Evolutionary conservation across 2,329 filamentous ascomycete species (phyloP).

Genomic region (Sporothrix brasiliensis): DNA sequence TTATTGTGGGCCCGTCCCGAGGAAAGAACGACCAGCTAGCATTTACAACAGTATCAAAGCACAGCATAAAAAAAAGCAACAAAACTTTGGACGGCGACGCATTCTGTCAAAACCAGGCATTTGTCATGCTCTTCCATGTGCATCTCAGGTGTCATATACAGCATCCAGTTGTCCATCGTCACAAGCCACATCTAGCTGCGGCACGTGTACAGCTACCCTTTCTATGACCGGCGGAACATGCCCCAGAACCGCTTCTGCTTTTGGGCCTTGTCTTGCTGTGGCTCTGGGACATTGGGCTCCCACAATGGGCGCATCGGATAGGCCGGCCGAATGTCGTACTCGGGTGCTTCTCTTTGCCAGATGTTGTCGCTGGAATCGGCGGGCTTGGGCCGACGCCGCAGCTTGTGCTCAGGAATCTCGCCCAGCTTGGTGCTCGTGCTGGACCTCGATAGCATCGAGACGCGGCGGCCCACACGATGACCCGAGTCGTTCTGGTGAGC

Average conservation of each 20-base stretch:
- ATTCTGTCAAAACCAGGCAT: not conserved
- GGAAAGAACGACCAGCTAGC: not conserved
- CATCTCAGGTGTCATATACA: not conserved
- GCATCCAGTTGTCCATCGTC: not conserved
- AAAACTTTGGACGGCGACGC: not conserved
- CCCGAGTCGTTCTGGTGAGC: not conserved
- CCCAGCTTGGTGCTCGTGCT: slow-evolving; percentile 45
- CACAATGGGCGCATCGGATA: slow-evolving; percentile 43
- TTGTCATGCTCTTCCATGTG: not conserved
- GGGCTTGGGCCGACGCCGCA: slow-evolving; percentile 31
- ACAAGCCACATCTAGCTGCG: not conserved
- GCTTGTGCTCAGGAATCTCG: slow-evolving; percentile 43
- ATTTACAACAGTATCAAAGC: not conserved
- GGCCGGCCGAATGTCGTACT: slow-evolving; percentile 41
- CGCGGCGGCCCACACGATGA: slow-evolving; percentile 30
- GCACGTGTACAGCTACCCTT: not conserved
- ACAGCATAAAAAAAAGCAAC: no score
- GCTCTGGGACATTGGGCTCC: slow-evolving; percentile 37
- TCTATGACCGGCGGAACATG: slow-evolving; percentile 36
- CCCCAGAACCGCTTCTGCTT: slow-evolving; percentile 39
- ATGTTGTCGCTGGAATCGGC: not conserved
- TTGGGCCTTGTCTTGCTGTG: slow-evolving; percentile 22
- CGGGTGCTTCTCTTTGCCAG: slow-evolving; percentile 33
- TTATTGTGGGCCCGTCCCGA: slow-evolving; percentile 12
- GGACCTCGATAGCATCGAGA: slow-evolving; percentile 42